These are phyloP conservation scores for Cyathus striatus DNA, from an alignment of 768 basidiomycete species.

Conservation along the genomic window DNA sequence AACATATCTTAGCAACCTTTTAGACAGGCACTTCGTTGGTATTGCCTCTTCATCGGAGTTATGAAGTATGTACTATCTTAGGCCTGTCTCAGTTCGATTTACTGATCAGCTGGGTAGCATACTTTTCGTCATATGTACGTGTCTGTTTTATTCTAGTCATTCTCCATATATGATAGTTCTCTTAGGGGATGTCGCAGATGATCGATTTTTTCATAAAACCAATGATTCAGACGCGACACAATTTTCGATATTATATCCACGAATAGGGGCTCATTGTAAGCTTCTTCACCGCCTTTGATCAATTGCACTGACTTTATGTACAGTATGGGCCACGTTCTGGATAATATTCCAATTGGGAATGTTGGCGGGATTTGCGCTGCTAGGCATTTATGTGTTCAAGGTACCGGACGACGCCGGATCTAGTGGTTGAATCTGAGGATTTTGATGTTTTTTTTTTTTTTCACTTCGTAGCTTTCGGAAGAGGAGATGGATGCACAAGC, in stretches of 20 bases:
- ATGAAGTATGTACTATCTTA: constrained; percentile 59
- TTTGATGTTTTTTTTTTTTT: background rate
- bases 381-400: constrained; percentile 84
- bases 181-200: constrained; percentile 90
- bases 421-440: background rate
- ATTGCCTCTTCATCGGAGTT: constrained; percentile 75
- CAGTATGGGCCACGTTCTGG: constrained; percentile 88
- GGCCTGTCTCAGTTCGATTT: background rate
- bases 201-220: constrained; percentile 90
- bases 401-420: constrained; percentile 24
- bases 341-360: constrained; percentile 72
- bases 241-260: constrained; percentile 71
- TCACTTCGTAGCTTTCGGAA: constrained; percentile 34
- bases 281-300: background rate
- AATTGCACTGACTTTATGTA: background rate
- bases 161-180: background rate
- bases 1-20: constrained; percentile 5
- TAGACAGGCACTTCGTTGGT: constrained; percentile 81
- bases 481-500: constrained; percentile 70
- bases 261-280: constrained; percentile 65
- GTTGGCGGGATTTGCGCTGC: constrained; percentile 71
- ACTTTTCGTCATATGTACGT: constrained; percentile 83
- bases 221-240: constrained; percentile 94
- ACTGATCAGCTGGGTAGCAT: constrained; percentile 40
- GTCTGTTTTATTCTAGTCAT: background rate